Evolutionary conservation across 192 early-diverging fungal genomes (phyloP).

Genomic region (Borealophlyctis nickersoniae): DNA sequence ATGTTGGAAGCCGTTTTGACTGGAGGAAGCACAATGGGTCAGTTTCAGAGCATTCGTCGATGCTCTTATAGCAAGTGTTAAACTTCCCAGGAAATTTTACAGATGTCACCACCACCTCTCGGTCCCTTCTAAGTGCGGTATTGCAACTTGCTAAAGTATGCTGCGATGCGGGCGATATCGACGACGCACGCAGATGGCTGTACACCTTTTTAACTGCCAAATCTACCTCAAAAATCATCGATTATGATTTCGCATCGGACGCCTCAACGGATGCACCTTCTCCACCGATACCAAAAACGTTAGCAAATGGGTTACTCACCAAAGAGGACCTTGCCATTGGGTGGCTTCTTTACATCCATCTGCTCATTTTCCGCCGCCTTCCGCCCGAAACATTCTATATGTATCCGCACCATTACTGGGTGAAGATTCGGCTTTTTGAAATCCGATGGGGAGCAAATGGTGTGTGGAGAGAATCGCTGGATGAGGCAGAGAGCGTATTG

Average conservation of each 20-base stretch:
- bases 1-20: slow-evolving; percentile 4
- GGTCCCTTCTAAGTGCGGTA: slow-evolving; percentile 9
- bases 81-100: not conserved
- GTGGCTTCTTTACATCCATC: slow-evolving; percentile 21
- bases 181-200: no score
- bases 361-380: slow-evolving; percentile 1
- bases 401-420: slow-evolving; percentile 16
- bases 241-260: no score
- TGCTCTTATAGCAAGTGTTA: no score
- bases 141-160: slow-evolving; percentile 11
- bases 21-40: not conserved
- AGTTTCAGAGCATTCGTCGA: no score
- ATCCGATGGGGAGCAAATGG: slow-evolving; percentile 8
- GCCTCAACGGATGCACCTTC: no score
- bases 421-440: slow-evolving; percentile 7
- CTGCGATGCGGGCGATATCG: no score
- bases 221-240: not conserved
- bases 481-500: not conserved
- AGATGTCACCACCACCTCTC: no score
- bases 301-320: no score
- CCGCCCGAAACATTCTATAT: slow-evolving; percentile 7
- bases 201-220: slow-evolving; percentile 18
- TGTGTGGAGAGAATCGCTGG: not conserved
- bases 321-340: not conserved
- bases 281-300: no score